Evolutionary conservation across 352 stramenopile genomes (phyloP).

Genomic region (Pythium utonaiense): DNA sequence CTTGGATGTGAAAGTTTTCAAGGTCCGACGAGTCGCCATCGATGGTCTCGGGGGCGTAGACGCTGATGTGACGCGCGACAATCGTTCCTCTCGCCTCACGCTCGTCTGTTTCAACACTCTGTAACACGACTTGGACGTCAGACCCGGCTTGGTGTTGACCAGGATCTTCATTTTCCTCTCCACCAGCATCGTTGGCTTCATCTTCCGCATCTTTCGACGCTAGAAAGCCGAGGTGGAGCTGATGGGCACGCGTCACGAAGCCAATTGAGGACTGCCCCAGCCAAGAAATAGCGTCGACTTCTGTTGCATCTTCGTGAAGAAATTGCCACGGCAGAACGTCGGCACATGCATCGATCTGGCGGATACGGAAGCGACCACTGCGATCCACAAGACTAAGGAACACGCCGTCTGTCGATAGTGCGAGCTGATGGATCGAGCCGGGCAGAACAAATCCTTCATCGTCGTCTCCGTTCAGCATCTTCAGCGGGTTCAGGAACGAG

Average conservation of each 20-base stretch:
- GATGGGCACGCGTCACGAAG: slow-evolving; percentile 5
- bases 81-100: not conserved
- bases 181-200: not conserved
- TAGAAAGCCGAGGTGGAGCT: slow-evolving; percentile 1
- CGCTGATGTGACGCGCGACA: not conserved
- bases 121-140: not conserved
- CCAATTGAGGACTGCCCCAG: slow-evolving; percentile 1
- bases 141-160: not conserved
- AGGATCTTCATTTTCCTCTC: not conserved
- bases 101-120: not conserved
- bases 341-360: slow-evolving; percentile 58
- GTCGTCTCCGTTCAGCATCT: slow-evolving; percentile 11
- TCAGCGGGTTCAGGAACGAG: slow-evolving; percentile 24
- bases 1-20: not conserved
- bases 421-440: slow-evolving; percentile 21
- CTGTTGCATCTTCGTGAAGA: slow-evolving; percentile 7
- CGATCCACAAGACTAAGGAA: slow-evolving; percentile 57
- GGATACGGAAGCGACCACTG: slow-evolving; percentile 40
- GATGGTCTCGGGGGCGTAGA: not conserved
- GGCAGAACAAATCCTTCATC: slow-evolving; percentile 6
- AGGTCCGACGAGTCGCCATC: not conserved
- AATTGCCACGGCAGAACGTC: slow-evolving; percentile 56
- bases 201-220: slow-evolving; percentile 2
- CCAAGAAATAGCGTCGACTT: slow-evolving; percentile 19
- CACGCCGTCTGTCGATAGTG: slow-evolving; percentile 41